phyloP scores from a whole-genome alignment of 2,329 filamentous ascomycete species.

The Penicillium nordicum region DNA sequence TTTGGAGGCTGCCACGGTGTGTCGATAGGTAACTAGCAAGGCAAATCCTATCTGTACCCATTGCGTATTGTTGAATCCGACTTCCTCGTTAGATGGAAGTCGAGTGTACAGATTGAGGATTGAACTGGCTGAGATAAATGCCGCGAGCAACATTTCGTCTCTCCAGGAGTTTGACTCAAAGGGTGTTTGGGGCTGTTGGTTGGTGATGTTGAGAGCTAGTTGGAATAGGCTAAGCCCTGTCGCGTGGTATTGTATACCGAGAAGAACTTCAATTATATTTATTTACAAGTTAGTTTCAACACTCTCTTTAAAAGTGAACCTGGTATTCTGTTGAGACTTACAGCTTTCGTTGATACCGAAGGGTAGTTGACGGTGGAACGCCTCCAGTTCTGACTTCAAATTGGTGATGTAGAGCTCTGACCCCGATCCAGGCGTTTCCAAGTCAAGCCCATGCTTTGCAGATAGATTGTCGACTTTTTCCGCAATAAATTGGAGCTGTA shows the following conservation, averaged over 20 bases:
- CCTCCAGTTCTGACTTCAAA: neutral
- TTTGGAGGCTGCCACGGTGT: neutral
- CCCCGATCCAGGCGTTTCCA: neutral
- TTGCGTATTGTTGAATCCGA: neutral
- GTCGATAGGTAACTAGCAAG: neutral
- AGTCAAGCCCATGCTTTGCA: neutral
- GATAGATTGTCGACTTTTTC: neutral
- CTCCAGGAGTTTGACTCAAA: neutral
- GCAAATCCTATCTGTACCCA: neutral
- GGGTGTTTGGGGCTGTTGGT: neutral
- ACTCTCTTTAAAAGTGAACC: too few species aligned
- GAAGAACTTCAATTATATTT: neutral
- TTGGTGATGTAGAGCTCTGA: neutral
- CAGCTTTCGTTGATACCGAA: neutral
- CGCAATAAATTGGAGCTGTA: neutral
- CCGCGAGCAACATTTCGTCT: neutral
- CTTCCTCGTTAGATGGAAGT: neutral
- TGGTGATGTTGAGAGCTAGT: neutral
- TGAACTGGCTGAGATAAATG: neutral
- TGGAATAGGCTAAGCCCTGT: neutral
- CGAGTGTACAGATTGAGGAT: neutral
- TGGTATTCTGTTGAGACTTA: neutral
- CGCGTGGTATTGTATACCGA: neutral
- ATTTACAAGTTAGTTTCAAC: neutral
- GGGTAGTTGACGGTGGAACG: neutral